Base-by-base conservation (phyloP, 2,329 filamentous ascomycete species). In the Hypoxylon sp. region DNA sequence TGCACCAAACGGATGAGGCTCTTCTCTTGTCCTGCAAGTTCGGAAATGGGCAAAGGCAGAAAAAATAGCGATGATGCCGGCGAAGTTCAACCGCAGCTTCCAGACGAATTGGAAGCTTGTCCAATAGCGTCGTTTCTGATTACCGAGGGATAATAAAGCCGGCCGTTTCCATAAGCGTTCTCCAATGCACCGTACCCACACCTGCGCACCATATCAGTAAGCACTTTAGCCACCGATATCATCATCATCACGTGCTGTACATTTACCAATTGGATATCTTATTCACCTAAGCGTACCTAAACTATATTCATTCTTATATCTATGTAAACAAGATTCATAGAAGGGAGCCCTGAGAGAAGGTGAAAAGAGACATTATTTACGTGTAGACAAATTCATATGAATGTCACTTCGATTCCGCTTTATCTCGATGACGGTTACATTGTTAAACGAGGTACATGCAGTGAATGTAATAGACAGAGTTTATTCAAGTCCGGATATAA, bases 11-110 rank as follows among this genome's bases (percentile, higher is more conserved):
- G 59, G 53, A 56, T 30, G 63, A 47, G 54, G 47, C 61, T 70
- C 74, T 70, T 73, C 67, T 74, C 74, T 75, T 75, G 74, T 75
- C 73, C 74, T 73, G 70, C 74, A 74, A 75, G 65, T 75, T 68
- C 30, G 54, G 69, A 65, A 62, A 61, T 19, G 41, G 70, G 34
- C 48, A 12, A 47, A 65, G 34, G 37, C 19, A 27, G 34, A 58
- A 56, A 65, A 71, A 71, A 68, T 70, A 68, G 65, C 70, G 69
- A 73, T 75, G 74, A 75, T 75, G 71, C 66, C 62, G 61, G 73
- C 70, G 43, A 74, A 65, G 69, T 73, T 74, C 69, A 65, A 70
- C 68, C 69, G 71, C 63, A 72, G 69, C 70, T 71, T 68, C 56
- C 67, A 67, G 61, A 54, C 67, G 61, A n/a, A 70, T 71, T 70